Evolutionary conservation across 2,329 filamentous ascomycete genomes (phyloP).

Genomic region (Diaporthe ampelina): DNA sequence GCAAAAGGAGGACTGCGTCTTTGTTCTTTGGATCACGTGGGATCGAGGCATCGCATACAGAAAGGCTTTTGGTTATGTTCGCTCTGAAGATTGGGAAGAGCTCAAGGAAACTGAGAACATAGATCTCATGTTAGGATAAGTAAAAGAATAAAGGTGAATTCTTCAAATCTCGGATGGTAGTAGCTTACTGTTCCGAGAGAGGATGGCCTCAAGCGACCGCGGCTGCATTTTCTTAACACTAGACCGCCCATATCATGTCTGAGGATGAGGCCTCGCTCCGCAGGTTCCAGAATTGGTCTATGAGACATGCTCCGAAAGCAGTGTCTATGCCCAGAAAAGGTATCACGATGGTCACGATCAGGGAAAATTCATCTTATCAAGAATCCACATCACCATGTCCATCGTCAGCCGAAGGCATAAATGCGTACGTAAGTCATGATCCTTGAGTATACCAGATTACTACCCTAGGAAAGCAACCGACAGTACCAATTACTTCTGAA

Average conservation of each 20-base stretch:
- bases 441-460: constrained; percentile 7
- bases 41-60: no score
- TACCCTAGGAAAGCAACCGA: background rate
- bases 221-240: no score
- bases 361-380: background rate
- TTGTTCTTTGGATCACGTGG: no score
- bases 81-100: no score
- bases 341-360: rapidly evolving
- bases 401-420: background rate
- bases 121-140: no score
- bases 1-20: no score
- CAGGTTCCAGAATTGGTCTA: background rate
- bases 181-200: no score
- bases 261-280: background rate
- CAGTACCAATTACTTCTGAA: background rate
- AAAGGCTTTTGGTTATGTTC: no score
- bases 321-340: background rate
- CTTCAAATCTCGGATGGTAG: no score
- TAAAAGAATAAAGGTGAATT: no score
- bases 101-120: no score
- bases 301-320: background rate
- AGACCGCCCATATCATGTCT: background rate
- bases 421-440: constrained; percentile 12
- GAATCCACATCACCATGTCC: background rate
- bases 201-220: no score